These are phyloP conservation scores for Calocera viscosa DNA, from an alignment of 768 basidiomycete genomes.

Conservation along the genomic window DNA sequence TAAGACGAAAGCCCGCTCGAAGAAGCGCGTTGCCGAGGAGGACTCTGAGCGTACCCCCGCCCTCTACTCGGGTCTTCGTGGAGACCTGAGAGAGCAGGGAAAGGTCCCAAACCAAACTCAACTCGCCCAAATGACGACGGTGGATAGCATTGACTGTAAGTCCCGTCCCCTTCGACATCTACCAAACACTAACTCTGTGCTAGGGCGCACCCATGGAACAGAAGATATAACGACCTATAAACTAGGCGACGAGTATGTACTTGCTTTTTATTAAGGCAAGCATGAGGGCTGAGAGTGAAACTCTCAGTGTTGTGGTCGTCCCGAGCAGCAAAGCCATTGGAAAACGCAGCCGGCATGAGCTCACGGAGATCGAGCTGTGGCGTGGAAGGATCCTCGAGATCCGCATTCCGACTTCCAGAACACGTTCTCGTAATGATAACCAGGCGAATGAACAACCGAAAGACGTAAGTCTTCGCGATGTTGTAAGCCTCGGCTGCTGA, in stretches of 20 bases:
- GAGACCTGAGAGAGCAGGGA: background rate
- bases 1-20: too few species aligned
- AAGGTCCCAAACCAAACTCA: background rate
- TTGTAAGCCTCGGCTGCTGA: background rate
- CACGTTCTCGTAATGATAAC: background rate
- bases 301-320: background rate
- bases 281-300: background rate
- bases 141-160: background rate
- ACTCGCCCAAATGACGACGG: background rate
- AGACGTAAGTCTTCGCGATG: background rate
- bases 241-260: background rate
- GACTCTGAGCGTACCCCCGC: background rate
- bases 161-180: background rate
- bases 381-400: background rate
- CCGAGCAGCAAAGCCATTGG: background rate
- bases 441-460: background rate
- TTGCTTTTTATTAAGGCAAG: background rate
- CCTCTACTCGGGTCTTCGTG: background rate
- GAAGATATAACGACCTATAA: background rate
- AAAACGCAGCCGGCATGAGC: background rate
- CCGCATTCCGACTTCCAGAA: background rate
- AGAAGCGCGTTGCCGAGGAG: background rate
- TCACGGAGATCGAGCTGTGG: background rate
- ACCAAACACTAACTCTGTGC: background rate
- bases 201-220: background rate